Evolutionary conservation across 768 basidiomycete species (phyloP), one percentile per base, ranked within the genome.

Genomic region (Suillus alpinus): DNA sequence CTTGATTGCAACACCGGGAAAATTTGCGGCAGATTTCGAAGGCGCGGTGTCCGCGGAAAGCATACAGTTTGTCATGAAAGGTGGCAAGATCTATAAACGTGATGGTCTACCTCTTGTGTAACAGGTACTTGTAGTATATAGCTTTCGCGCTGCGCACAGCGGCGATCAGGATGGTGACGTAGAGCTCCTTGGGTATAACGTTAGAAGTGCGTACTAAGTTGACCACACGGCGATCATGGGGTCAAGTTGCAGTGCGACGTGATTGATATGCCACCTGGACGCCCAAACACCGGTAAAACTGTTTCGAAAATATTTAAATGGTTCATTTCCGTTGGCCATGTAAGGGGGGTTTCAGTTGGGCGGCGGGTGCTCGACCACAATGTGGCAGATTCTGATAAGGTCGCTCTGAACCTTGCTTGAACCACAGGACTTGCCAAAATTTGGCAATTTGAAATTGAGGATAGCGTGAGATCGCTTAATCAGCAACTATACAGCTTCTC

Each of bases 41-140:
- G 70, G 75, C 29, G 82, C 83, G 41, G 76, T 80, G 36, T 78
- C 81, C 58, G 71, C 83, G 56, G 73, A 74, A 34, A 74, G 73
- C 32, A 79, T 87, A 18, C 67, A 66, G 34, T 84, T 86, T 66
- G 84, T 86, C 44, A 85, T 86, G 84, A 87, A 86, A 64, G 80
- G 73, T 1, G 86, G 84, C 13, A 73, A 66, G 58, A 73, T 83
- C 16, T 80, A 76, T 61, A 81, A 83, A 66, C 66, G 64, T 49
- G 73, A 75, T 40, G 80, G 81, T 23, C 36, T 41, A 31, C 56
- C 56, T 20, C 55, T 68, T 18, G 62, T 63, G 47, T 55, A 60
- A 62, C 23, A 50, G 39, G n/a, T 31, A 43, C 39, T 26, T 18
- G 36, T 26, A n/a, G 23, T 39, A 39, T 23, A 31, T 50, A 9